Base-by-base conservation (phyloP, 2,329 filamentous ascomycete genomes). In the Cercospora brassicicola region DNA sequence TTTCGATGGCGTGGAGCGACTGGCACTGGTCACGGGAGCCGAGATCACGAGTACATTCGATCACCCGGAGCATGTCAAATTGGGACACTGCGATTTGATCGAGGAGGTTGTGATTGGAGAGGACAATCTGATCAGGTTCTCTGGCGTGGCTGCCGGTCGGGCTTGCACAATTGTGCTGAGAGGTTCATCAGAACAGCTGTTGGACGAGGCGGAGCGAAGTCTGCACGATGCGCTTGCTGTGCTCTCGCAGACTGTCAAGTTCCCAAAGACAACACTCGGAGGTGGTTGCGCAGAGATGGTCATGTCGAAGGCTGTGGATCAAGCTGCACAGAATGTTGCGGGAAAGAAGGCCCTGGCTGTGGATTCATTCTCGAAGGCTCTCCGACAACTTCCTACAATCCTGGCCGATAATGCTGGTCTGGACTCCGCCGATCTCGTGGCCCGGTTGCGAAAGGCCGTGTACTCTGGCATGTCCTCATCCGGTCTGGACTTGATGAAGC, bases 71-170 rank as follows among this genome's bases (percentile, higher is more conserved):
- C 91, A 95, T 78, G 94, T 99, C 74, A 96, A 98, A 84, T 89
- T 99, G 28, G 95, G 95, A 28, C 90, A 94, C 71, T 99, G 95
- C 80, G 94, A 98, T 77, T 75, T 96, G 59, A 98, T 99, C 67
- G 95, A 99, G 82, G 95, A 99, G 82, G 90, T 99, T 51, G 97
- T 99, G 75, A 97, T 99, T 75, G 95, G 95, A 72, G 95, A 99
- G 83, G 95, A 99, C 79, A 97, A 93, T 4, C 83, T 99, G 56
- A 97, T 99, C 83, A 94, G 93, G 79, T 99, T 99, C 82, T 98
- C 94, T 3, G 95, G 95, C 39, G 94, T 97, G 51, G 93, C 93
- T 60, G 94, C 93, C 28, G 95, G 94, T 67, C 87, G 95, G 79
- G 95, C 95, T 62, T 99, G 95, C 85, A 99, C 95, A 2, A 93